Base-by-base conservation (phyloP, 2,329 filamentous ascomycete genomes). In the Domatiomyces globalis region DNA sequence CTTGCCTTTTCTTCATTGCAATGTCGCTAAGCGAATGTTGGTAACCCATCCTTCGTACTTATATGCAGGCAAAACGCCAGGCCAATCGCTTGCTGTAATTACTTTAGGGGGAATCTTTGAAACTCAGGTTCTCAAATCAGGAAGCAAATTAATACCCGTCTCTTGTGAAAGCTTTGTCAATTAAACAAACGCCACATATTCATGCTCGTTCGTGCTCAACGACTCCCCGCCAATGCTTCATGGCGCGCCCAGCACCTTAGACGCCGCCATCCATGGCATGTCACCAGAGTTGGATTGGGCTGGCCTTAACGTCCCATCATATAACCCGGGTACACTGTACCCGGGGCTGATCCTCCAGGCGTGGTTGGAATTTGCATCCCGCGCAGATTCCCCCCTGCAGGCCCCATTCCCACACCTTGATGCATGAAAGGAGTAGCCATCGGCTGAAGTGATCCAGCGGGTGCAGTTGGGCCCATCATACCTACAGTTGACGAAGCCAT, bases 291-390 rank as follows among this genome's bases (percentile, higher is more conserved):
- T 10, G 15, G 33, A 39, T 15, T 39, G 12, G 1, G 9, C 33
- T 15, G 4, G 10, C 17, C 48, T 65, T 63, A 72, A 54, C 70
- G 68, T 57, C 70, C 70, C 65, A 72, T 69, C 70, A 73, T 72
- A 62, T 72, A 72, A 60, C 72, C 70, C 52, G 69, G 68, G 61
- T 69, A 72, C 60, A 63, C 67, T 50, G 62, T 62, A 42, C 64
- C 65, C 58, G 65, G 55, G 49, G 63, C 64, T 19, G 62, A 62
- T 27, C 22, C 51, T 9, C 58, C 62, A 36, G 62, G 53, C 27
- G 60, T 61, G 51, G 58, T 61, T 51, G 60, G 62, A 25, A 62
- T 58, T 8, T 61, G 54, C 47, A 61, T 61, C 25, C 62, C 64
- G 45, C 60, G 62, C 56, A 36, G 62, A 58, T 46, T 64, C 58